Percentiles rank a stretch among this genome's conserved stretches.
phyloP scores from a whole-genome alignment of 176 grass and related monocot genomes.

The Poa annua region DNA sequence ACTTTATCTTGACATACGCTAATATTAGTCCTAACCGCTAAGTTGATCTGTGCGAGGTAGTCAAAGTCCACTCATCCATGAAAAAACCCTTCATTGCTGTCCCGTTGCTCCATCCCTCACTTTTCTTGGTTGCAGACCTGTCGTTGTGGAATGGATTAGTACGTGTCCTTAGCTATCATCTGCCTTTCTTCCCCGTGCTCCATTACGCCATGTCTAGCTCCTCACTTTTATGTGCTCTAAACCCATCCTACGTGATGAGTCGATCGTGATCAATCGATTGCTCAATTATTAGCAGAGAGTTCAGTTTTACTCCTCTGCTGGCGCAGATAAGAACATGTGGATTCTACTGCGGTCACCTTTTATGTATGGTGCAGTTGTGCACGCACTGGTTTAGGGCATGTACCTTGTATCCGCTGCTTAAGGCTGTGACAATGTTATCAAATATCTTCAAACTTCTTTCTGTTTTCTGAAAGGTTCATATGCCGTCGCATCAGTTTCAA shows the following conservation, averaged over 20 bases:
- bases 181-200: not conserved
- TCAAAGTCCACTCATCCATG: not conserved
- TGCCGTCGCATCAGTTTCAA: too few relatives aligned
- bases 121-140: not conserved
- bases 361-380: not conserved
- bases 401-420: too few relatives aligned
- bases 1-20: too few relatives aligned
- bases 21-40: too few relatives aligned
- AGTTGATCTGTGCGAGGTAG: not conserved
- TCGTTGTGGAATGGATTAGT: not conserved
- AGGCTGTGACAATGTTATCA: too few relatives aligned
- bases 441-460: too few relatives aligned
- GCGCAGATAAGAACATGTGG: not conserved
- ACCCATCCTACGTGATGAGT: not conserved
- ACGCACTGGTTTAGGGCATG: too few relatives aligned
- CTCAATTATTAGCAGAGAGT: constrained; percentile 5
- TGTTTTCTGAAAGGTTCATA: too few relatives aligned
- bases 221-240: not conserved
- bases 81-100: not conserved
- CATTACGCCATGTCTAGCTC: constrained; percentile 2
- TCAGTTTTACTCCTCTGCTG: not conserved
- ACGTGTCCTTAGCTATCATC: not conserved
- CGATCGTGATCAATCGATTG: not conserved
- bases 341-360: not conserved
- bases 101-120: not conserved